These are phyloP conservation scores for Mycena vitilis DNA, from an alignment of 768 basidiomycete species.

Conservation along the genomic window DNA sequence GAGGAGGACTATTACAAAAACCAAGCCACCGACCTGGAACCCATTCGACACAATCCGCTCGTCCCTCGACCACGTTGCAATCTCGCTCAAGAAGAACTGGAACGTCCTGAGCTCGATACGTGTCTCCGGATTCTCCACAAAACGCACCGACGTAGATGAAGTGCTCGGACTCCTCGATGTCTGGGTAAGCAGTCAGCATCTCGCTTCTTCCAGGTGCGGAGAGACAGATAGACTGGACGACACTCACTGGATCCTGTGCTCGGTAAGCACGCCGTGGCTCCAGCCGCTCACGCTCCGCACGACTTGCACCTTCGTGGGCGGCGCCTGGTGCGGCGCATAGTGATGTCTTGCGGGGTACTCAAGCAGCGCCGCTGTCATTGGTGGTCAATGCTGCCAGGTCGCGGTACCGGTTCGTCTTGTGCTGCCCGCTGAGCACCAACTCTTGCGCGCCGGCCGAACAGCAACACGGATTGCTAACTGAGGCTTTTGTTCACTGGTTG, in stretches of 20 bases:
- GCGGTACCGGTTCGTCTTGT: too few species aligned
- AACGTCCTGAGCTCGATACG: constrained; percentile 91
- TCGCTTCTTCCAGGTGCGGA: background rate
- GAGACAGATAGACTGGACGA: too few species aligned
- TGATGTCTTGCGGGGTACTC: too few species aligned
- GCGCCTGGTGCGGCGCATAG: constrained; percentile 57
- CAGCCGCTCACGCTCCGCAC: constrained; percentile 92
- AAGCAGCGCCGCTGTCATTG: too few species aligned
- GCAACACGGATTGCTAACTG: too few species aligned
- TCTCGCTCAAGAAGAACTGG: constrained; percentile 88
- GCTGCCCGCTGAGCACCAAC: too few species aligned
- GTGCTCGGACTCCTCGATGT: constrained; percentile 85
- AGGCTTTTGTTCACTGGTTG: too few species aligned
- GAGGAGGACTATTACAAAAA: background rate
- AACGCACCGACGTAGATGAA: constrained; percentile 86
- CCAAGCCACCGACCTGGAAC: constrained; percentile 71
- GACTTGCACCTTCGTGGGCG: constrained; percentile 79
- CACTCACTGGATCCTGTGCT: constrained; percentile 91
- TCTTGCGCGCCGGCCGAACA: too few species aligned
- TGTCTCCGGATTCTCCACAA: constrained; percentile 89
- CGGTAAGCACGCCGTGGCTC: constrained; percentile 92
- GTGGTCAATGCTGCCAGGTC: too few species aligned
- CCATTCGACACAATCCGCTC: constrained; percentile 94
- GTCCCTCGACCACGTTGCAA: constrained; percentile 95
- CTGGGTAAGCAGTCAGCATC: constrained; percentile 49